A percentile compares a stretch with the other conserved stretches of the same genome.
phyloP scores from a whole-genome alignment of 164 flowering plant species.

The Platanus orientalis region DNA sequence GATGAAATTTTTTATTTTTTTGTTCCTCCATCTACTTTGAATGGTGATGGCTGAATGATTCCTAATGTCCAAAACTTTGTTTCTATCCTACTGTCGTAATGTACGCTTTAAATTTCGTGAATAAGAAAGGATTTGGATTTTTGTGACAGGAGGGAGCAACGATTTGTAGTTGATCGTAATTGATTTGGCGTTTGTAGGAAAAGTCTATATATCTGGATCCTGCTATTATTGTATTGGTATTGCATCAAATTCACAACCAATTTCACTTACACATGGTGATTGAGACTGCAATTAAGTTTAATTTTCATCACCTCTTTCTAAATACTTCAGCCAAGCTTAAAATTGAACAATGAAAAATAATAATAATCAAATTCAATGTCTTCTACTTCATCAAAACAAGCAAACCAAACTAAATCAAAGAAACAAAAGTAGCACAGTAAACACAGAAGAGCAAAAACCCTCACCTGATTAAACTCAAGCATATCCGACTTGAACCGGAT shows the following conservation, averaged over 20 bases:
- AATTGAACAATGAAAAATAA: neutral
- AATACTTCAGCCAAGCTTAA: neutral
- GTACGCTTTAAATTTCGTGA: neutral
- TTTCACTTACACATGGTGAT: neutral
- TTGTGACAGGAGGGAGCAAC: neutral
- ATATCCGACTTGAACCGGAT: constrained; percentile 78
- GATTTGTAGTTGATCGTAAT: neutral
- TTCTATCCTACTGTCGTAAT: neutral
- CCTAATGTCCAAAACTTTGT: neutral
- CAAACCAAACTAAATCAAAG: constrained; percentile 1
- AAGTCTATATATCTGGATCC: neutral
- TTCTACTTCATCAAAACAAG: neutral
- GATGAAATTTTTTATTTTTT: too few species aligned
- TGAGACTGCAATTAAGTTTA: neutral
- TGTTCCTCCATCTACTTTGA: neutral
- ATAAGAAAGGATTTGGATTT: neutral
- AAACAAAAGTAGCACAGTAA: neutral
- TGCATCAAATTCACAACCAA: neutral
- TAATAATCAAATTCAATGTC: neutral
- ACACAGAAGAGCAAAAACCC: neutral
- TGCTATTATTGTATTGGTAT: neutral
- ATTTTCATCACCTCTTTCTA: neutral
- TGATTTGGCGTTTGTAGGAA: neutral
- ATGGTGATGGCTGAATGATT: neutral
- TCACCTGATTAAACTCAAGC: constrained; percentile 78